Base-by-base conservation (phyloP, 208 protist genomes). In the Acanthamoeba lugdunensis region DNA sequence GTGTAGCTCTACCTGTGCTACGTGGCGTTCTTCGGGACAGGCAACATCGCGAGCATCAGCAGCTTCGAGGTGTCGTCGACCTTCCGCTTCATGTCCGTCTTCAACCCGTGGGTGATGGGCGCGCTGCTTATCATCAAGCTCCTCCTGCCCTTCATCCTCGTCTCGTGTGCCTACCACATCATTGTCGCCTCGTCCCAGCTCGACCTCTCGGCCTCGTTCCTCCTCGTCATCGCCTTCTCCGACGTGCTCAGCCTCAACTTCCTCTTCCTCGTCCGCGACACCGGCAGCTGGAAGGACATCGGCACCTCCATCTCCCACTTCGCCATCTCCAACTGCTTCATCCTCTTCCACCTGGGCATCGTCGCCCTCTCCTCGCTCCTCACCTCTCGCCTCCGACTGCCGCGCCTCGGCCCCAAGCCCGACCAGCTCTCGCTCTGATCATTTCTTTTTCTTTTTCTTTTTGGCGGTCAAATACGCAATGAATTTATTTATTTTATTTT, bases 21-120 rank as follows among this genome's bases (percentile, higher is more conserved):
- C 89, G 67, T 96, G n/a, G 95, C 84, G 48, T 97, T 97, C 69
- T 97, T 97, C 94, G 96, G 96, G 13, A 95, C 94, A n/a, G 96
- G 96, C 21, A 97, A 97, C 90, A 96, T 97, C 50, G 96, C 96
- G 45, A 95, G 84, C 52, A 92, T 97, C 65, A 95, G 85, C 90
- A 95, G 90, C 58, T 97, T 97, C 81, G 94, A 97, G 58, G 82
- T 97, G 65, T 45, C 93, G 13, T 95, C 92, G 23, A 91, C 79
- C 25, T 96, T 93, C 63, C 96, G 96, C 18, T 96, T 96, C 63
- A 93, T 91, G 30, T 93, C 94, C 9, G 87, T 97, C 28, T 97
- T 97, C 61, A n/a, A 37, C 6, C 96, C 96, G 58, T 97, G 96
- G 81, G 52, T 89, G 2, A 97, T 97, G 96, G 90, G 61, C 23